Conservation (phyloP, 345 rosid species). For the Bruguiera parviflora region DNA sequence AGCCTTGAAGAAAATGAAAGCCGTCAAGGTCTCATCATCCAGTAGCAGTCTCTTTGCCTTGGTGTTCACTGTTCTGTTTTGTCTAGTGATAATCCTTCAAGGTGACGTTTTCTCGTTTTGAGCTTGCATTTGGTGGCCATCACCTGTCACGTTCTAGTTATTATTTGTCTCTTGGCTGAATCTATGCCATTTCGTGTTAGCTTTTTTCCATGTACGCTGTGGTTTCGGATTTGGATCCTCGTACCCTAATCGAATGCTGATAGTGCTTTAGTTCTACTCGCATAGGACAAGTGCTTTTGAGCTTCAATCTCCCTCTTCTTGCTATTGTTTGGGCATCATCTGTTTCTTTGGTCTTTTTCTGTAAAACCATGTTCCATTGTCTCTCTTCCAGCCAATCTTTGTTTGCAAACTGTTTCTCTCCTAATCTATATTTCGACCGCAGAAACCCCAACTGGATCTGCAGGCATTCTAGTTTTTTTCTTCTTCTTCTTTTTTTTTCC, state of each 20-base stretch:
- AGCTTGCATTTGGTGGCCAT: not conserved
- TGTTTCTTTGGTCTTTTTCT: not conserved
- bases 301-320: too few species aligned
- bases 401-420: not conserved
- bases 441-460: not conserved
- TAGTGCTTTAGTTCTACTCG: not conserved
- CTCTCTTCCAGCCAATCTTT: not conserved
- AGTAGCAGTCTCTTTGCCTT: conserved; percentile 51
- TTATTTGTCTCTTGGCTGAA: not conserved
- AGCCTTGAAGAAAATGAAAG: conserved; percentile 77
- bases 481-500: not conserved
- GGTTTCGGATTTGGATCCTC: not conserved
- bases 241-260: not conserved
- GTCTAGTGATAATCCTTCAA: conserved; percentile 56
- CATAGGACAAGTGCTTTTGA: not conserved
- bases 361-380: not conserved
- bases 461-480: not conserved
- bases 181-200: not conserved
- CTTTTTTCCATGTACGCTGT: not conserved
- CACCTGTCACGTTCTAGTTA: not conserved
- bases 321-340: not conserved
- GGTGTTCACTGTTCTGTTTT: conserved; percentile 56
- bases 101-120: conserved; percentile 31
- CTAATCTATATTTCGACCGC: too few species aligned
- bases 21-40: conserved; percentile 53